Evolutionary conservation across 805 yeast genomes (phyloP).

Genomic region (Schwanniomyces pseudopolymorphus): DNA sequence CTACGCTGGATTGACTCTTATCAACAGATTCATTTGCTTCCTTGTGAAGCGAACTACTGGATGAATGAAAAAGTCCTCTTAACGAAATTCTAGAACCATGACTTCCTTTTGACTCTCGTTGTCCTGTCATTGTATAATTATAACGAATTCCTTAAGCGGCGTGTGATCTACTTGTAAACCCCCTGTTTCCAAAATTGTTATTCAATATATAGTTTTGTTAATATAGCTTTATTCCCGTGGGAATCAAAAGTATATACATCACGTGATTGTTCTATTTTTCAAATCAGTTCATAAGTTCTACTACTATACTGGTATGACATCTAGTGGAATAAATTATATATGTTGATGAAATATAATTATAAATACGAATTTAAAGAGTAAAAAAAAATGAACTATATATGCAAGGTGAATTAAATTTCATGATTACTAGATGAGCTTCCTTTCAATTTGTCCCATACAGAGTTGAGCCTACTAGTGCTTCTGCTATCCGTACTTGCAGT

Average conservation of each 20-base stretch:
- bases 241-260: too few species aligned
- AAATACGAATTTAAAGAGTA: not conserved
- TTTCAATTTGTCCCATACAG: not conserved
- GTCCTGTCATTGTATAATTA: not conserved
- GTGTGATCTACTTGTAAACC: too few species aligned
- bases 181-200: too few species aligned
- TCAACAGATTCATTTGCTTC: not conserved
- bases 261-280: too few species aligned
- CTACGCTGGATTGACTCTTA: not conserved
- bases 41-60: not conserved
- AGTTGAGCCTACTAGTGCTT: not conserved
- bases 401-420: not conserved
- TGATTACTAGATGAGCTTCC: not conserved
- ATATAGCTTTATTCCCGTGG: too few species aligned
- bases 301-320: too few species aligned
- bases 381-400: not conserved
- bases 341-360: not conserved
- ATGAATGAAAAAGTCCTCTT: slow-evolving; percentile 3
- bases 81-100: not conserved
- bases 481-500: not conserved
- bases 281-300: too few species aligned
- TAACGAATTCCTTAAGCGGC: not conserved
- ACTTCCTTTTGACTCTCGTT: not conserved
- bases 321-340: too few species aligned
- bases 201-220: too few species aligned